phyloP scores from a whole-genome alignment of 1,284 basidiomycete species.

The Cyathus pygmaeus region DNA sequence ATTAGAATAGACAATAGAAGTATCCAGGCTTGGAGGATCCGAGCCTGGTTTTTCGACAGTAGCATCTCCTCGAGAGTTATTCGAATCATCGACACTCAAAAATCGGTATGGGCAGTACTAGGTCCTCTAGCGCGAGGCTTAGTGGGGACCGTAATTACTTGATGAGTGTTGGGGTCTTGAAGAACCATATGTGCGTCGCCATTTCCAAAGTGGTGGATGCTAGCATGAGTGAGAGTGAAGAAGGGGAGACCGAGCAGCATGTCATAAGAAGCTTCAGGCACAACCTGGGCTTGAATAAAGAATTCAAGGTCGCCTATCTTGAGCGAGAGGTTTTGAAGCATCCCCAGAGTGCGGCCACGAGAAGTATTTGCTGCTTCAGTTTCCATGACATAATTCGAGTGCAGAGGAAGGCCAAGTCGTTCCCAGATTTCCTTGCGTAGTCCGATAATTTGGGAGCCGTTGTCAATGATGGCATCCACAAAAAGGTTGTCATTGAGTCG shows the following conservation, averaged over 20 bases:
- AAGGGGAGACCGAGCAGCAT: constrained; percentile 20
- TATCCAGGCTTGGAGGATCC: neutral
- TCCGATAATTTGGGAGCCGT: constrained; percentile 23
- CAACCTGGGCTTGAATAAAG: constrained; percentile 13
- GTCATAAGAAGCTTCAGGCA: constrained; percentile 10
- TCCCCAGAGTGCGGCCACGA: constrained; percentile 17
- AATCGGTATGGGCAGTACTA: neutral
- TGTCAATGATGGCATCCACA: constrained; percentile 23
- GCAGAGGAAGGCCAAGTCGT: neutral
- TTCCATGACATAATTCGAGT: neutral
- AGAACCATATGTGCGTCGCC: constrained; percentile 6
- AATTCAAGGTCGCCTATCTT: constrained; percentile 12
- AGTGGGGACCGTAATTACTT: neutral
- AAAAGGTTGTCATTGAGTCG: constrained; percentile 10
- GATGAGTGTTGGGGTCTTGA: constrained; percentile 5
- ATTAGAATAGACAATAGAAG: neutral
- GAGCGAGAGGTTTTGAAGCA: constrained; percentile 26
- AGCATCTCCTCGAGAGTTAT: neutral
- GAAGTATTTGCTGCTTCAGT: constrained; percentile 12
- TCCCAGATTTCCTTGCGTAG: constrained; percentile 24
- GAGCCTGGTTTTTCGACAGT: neutral
- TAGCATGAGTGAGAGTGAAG: constrained; percentile 9
- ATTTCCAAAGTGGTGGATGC: constrained; percentile 7
- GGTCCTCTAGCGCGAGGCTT: neutral
- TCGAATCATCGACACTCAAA: constrained; percentile 8